Evolutionary conservation across 2,329 filamentous ascomycete species (phyloP), one percentile per base, ranked within the genome.

Genomic region (Aspergillus chevalieri): DNA sequence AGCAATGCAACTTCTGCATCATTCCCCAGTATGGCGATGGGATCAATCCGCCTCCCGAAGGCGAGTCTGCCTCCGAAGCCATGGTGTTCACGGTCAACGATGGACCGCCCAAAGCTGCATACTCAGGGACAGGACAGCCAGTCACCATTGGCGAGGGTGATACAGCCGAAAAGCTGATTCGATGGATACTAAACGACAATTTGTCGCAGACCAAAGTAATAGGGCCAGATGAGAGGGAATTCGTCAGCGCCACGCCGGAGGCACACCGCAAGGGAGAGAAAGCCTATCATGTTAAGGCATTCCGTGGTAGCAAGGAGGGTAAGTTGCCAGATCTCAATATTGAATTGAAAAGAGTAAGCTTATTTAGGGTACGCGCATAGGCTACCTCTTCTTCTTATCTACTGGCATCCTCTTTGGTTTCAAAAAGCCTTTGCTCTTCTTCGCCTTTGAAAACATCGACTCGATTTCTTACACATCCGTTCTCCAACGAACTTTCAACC

Each of bases 221-320:
- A 19, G 73, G 77, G 33, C 81, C 82, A 0, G 69, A 75, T 47
- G 75, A 78, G 36, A 71, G 75, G 17, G 77, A 84, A 50, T 85
- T 85, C 57, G 76, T 75, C 46, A 83, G 80, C 61, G 78, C 79
- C 2, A 78, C 78, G 44, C 75, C 77, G 2, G 81, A 85, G 61
- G 73, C 77, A 45, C 81, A 84, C 62, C 74, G 81, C 2, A 84
- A 84, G 61, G 75, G 75, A 39, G 82, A 84, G 62, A 80, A 80
- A 57, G 81, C 79, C 44, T 84, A 77, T 58, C 81, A 84, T 59
- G 79, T 84, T 43, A 84, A 84, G 59, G 81, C 78, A 10, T 81
- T 82, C 64, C 68, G 79, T 38, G 82, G 82, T 3, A 83, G 79
- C 58, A 85, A 85, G 73, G 82, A 85, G 66, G 81, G 80, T 80